These are phyloP conservation scores for Neoarthrinium moseri DNA, from an alignment of 2,329 filamentous ascomycete species.

Conservation along the genomic window DNA sequence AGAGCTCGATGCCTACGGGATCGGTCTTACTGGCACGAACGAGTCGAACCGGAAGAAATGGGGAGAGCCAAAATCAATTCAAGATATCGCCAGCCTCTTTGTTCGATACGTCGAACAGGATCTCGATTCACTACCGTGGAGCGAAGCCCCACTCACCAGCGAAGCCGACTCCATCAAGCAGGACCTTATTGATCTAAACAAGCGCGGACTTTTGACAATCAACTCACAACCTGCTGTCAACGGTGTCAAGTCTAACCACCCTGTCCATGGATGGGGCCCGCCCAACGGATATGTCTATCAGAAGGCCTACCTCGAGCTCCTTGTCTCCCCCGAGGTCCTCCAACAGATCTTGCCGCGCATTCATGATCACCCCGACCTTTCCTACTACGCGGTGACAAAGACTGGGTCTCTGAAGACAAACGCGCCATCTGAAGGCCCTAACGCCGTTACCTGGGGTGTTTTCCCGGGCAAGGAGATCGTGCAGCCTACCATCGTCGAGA, in stretches of 20 bases:
- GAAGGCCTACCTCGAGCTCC: conserved; percentile 92
- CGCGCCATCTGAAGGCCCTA: conserved; percentile 80
- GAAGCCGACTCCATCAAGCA: conserved; percentile 79
- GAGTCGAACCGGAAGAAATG: conserved; percentile 94
- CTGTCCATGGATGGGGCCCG: conserved; percentile 91
- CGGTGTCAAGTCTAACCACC: conserved; percentile 82
- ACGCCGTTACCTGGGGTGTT: conserved; percentile 99
- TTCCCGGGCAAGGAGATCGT: conserved; percentile 99
- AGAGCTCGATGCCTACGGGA: conserved; percentile 90
- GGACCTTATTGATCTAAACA: conserved; percentile 79
- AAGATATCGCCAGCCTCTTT: conserved; percentile 81
- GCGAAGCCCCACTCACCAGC: conserved; percentile 79
- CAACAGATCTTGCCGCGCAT: conserved; percentile 76
- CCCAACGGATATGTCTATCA: conserved; percentile 96
- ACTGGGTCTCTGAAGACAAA: conserved; percentile 81
- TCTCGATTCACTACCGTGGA: conserved; percentile 86
- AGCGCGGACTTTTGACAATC: conserved; percentile 85
- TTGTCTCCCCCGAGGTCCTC: conserved; percentile 80
- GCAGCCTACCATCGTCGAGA: conserved; percentile 99
- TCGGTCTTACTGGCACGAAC: conserved; percentile 90
- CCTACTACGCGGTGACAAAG: conserved; percentile 92
- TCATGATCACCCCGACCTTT: conserved; percentile 75
- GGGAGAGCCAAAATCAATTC: conserved; percentile 78
- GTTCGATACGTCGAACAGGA: conserved; percentile 80
- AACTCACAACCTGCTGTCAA: conserved; percentile 97